Evolutionary conservation across 2,329 filamentous ascomycete species (phyloP), one percentile per base, ranked within the genome.

Genomic region (Colletotrichum spaethianum): DNA sequence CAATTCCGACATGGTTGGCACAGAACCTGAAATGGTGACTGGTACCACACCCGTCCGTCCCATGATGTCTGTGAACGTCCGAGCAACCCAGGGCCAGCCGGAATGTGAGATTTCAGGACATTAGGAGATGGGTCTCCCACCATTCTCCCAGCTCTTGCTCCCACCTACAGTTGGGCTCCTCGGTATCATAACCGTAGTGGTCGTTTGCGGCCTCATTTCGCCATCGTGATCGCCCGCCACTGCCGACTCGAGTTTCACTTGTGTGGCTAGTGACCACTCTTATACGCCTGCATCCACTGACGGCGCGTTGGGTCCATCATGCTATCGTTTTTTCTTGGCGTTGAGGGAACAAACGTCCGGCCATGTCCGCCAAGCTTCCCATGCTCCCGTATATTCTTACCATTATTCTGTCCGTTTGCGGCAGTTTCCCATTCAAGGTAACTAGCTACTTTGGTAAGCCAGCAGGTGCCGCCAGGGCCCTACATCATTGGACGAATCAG

Each of bases 11-110:
- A n/a, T 55, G 56, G 53, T 33, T 28, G 31, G 20, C 28, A 55
- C 36, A 38, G 8, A 55, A 23, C 62, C 44, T 53, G 57, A 46
- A 7, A 50, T 53, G 20, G 53, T 16, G 36, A 63, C 28, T n/a
- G 42, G 42, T 31, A 53, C 42, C 44, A 46, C 52, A 38, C 31
- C 52, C 23, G 23, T 16, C 52, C 23, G 23, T 16, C 64, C 63
- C 42, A 62, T 46, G 7, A 69, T n/a, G 60, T 72, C 70, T 53
- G 70, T 69, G 65, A 46, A 60, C 60, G 59, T 72, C 65, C 66
- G 59, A 70, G 70, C 65, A 42, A 60, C 46, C 40, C 18, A 38
- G 23, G 28, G 40, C 20, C 52, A 59, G 44, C 44, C 44, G 59
- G 44, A 63, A 64, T 72, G 65, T 59, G 50, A 23, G 56, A 67